Base-by-base conservation (phyloP, 139 green algal genomes). In the Chlorella sp. region DNA sequence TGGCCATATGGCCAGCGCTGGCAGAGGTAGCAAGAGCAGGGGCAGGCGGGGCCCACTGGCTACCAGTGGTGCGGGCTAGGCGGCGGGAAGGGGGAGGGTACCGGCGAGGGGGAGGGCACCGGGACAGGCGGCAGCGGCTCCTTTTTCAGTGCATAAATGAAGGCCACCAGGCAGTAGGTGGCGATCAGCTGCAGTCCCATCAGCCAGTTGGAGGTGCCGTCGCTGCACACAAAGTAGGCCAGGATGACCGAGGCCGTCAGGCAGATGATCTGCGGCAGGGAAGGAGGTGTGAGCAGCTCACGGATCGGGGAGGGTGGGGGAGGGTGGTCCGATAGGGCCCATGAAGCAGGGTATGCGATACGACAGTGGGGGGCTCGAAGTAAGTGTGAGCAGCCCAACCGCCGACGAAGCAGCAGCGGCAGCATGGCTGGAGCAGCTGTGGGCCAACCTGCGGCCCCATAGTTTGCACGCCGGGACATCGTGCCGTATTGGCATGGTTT, bases 121-220 rank as follows among this genome's bases (percentile, higher is more conserved):
- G 46, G 34, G 19, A 38, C 51, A 1, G 56, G 16, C 58, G 36
- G 13, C 13, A 41, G 56, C 26, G 76, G 20, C 36, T 83, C 83
- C 46, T 83, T 80, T 24, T 80, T 65, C 34, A 87, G 62, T 9
- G 73, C 38, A 46, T 83, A 87, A 6, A 87, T 76, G 38, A 83
- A 78, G 38, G 44, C 84, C 26, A 95, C 89, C 7, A 95, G 84
- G 2, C 87, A 46, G 76, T 95, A 95, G 4, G 90, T 94, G 5
- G 77, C 69, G 9, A 95, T 85, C 11, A 96, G 89, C 88, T 94
- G 83, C 46, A 95, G 88, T n/a, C 62, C 62, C 62, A 74, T 46
- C 40, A 98, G 85, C 91, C 93, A 97, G 86, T 97, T 94, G 38
- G 87, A 93, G 38, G 82, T 87, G 73, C 92, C 94, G 74, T 95